A percentile compares a stretch with the other conserved stretches of the same genome.
phyloP scores from a whole-genome alignment of 2,329 filamentous ascomycete species.

The Teratosphaeria epicoccoides region DNA sequence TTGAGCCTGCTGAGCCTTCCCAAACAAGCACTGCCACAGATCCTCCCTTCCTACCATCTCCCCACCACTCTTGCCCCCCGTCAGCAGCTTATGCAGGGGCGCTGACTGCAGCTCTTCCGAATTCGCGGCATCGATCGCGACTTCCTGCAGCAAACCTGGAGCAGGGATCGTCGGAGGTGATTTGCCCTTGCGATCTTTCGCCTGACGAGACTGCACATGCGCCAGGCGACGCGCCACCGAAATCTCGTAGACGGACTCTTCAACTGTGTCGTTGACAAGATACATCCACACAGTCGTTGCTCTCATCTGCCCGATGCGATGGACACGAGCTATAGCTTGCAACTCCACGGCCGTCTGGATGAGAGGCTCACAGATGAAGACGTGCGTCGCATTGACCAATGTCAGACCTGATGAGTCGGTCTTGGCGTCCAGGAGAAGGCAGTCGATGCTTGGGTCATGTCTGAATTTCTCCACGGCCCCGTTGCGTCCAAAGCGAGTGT shows the following conservation, averaged over 20 bases:
- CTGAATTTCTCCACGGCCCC: constrained; percentile 68
- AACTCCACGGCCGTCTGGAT: constrained; percentile 89
- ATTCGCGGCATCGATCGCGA: constrained; percentile 69
- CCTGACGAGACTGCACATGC: constrained; percentile 49
- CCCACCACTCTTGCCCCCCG: constrained; percentile 58
- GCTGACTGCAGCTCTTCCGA: constrained; percentile 71
- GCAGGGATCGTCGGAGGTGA: constrained; percentile 21
- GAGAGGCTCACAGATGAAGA: constrained; percentile 87
- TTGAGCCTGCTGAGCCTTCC: constrained; percentile 31
- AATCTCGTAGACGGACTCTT: constrained; percentile 82
- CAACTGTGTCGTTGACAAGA: constrained; percentile 78
- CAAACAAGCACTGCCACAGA: constrained; percentile 83
- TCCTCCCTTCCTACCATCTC: constrained; percentile 71
- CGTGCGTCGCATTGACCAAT: constrained; percentile 83
- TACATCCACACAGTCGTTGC: constrained; percentile 94
- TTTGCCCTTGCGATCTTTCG: constrained; percentile 20
- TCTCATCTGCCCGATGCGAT: constrained; percentile 81
- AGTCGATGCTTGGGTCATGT: constrained; percentile 60
- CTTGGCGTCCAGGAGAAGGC: constrained; percentile 80
- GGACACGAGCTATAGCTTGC: constrained; percentile 88
- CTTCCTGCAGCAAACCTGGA: constrained; percentile 34
- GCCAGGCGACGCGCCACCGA: constrained; percentile 68
- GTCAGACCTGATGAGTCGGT: constrained; percentile 83
- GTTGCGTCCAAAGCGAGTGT: constrained; percentile 56
- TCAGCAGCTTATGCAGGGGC: constrained; percentile 58